A percentile compares a stretch with the other conserved stretches of the same genome.
These are phyloP conservation scores for Myriosclerotinia curreyana DNA, from an alignment of 2,329 filamentous ascomycete species.

Conservation along the genomic window DNA sequence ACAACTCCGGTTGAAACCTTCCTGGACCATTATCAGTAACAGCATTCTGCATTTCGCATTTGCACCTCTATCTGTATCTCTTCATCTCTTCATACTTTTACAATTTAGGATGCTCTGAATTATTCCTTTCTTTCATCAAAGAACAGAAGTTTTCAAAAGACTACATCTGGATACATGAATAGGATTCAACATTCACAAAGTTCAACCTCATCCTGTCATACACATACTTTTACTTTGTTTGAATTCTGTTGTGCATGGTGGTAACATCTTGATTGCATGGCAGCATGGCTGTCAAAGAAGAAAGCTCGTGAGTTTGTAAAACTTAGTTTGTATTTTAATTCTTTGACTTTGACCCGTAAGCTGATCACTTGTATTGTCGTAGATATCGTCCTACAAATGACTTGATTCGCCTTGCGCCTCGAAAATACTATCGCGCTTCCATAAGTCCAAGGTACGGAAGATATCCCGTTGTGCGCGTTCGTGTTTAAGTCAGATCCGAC, in stretches of 20 bases:
- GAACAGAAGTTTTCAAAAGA: not conserved
- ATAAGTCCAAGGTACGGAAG: constrained; percentile 60
- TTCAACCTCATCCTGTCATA: not conserved
- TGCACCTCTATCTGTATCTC: not conserved
- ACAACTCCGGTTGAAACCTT: not conserved
- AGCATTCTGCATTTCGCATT: too few species aligned
- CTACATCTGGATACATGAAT: not conserved
- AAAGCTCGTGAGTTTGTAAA: constrained; percentile 47
- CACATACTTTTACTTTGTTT: not conserved
- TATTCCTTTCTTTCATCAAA: not conserved
- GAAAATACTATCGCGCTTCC: constrained; percentile 65
- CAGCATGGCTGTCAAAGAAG: constrained; percentile 55
- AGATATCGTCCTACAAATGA: constrained; percentile 65
- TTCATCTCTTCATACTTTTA: constrained; percentile 1
- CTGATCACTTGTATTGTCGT: constrained; percentile 11
- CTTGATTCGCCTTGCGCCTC: constrained; percentile 57
- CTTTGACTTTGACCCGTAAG: not conserved
- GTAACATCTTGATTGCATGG: constrained; percentile 30
- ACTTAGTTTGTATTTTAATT: constrained; percentile 7
- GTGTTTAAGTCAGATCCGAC: not conserved
- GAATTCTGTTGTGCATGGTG: constrained; percentile 16
- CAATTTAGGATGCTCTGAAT: not conserved
- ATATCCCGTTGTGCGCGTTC: constrained; percentile 24
- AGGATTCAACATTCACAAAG: not conserved
- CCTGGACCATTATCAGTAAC: too few species aligned